Conservation (phyloP, 2,329 filamentous ascomycete genomes). For the Trichoderma oligosporum region DNA sequence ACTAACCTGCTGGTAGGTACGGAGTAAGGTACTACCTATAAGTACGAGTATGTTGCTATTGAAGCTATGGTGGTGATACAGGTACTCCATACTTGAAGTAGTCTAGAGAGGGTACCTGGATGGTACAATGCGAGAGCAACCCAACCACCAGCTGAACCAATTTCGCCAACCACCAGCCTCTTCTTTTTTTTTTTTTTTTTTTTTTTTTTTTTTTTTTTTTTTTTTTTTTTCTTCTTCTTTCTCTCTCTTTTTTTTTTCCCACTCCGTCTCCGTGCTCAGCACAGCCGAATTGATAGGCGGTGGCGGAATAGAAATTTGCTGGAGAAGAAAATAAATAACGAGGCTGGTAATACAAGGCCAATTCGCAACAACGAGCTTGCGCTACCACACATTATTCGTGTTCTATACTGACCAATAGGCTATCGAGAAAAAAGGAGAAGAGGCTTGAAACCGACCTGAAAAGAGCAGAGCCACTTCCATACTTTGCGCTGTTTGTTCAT, state of each 20-base stretch:
- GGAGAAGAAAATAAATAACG: slow-evolving; percentile 2
- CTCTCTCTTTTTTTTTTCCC: neutral
- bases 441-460: neutral
- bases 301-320: neutral
- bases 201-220: neutral
- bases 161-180: slow-evolving; percentile 8
- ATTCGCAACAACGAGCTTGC: slow-evolving; percentile 8
- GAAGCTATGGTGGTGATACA: no score
- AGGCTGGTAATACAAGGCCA: slow-evolving; percentile 14
- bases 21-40: neutral
- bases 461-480: neutral
- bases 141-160: neutral
- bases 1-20: neutral
- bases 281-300: neutral
- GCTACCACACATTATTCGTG: slow-evolving; percentile 8
- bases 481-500: neutral
- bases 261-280: neutral
- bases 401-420: neutral
- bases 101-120: neutral
- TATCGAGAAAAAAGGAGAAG: neutral
- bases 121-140: neutral
- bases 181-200: slow-evolving; percentile 6
- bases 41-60: no score
- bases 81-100: no score
- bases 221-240: neutral